Evolutionary conservation across 805 yeast species (phyloP), one percentile per base, ranked within the genome.

Genomic region (Myxozyma nipponensis): DNA sequence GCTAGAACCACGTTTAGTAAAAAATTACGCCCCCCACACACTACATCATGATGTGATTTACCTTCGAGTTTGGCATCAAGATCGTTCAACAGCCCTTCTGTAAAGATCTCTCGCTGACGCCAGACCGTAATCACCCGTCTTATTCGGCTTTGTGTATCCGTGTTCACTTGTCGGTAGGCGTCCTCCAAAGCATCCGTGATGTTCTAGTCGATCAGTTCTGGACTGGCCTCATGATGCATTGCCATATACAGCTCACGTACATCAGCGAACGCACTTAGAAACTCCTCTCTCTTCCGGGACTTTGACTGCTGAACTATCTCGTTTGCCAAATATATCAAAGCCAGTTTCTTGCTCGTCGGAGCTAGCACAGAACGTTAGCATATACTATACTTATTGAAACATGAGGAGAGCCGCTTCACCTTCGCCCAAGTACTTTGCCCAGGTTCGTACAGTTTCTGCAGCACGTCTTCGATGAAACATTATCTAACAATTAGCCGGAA

Each of bases 261-360:
- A 1, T 65, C 62, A 10, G 78, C 73, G 66, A 85, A 87, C 2
- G 79, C 82, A 6, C 66, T 69, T 2, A 83, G 66, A 57, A 83
- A 82, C 42, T 79, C 86, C 3, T 69, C 69, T 60, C 77, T 79
- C 52, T 77, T 73, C 59, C 81, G 79, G 30, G 83, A 81, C 51
- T 82, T 74, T 2, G 89, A 79, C 63, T 84, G 84, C 66, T 87
- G 96, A 1, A 86, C 83, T 21, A 87, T 82, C 58, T 87, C 96
- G 65, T 87, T 87, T 45, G 84, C 83, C 13, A 87, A 70, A 62
- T 87, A 87, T 22, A 87, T 72, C 49, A 84, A 67, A 1, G 83
- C 74, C 45, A 83, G 72, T 52, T 74, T 76, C 59, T 76, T 73
- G 44, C 67, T 66, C n/a, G 62, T 57, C 17, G 72, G 69, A 3